Percentiles rank a stretch among this genome's conserved stretches.
These are phyloP conservation scores for Pleurotus giganteus DNA, from an alignment of 768 basidiomycete species.

Conservation along the genomic window DNA sequence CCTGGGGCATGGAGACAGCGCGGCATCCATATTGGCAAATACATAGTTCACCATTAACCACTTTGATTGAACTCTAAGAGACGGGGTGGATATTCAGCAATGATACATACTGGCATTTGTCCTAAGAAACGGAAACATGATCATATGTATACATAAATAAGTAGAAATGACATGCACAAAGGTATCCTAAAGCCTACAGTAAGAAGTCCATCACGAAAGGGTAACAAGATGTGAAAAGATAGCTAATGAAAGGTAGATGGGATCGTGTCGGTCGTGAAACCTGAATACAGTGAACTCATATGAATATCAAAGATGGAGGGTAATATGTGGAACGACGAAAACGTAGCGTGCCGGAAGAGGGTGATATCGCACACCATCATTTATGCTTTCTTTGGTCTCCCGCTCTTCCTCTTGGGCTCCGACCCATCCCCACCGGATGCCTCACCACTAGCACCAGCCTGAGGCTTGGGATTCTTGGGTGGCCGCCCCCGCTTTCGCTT, in stretches of 20 bases:
- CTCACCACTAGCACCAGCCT: slow-evolving; percentile 29
- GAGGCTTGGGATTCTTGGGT: slow-evolving; percentile 60
- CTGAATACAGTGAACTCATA: slow-evolving; percentile 26
- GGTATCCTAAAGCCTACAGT: slow-evolving; percentile 25
- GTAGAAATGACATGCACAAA: slow-evolving; percentile 16
- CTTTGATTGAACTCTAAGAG: neutral
- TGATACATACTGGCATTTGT: slow-evolving; percentile 18
- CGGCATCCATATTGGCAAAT: neutral
- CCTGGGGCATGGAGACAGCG: neutral
- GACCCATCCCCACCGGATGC: slow-evolving; percentile 35
- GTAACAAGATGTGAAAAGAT: slow-evolving; percentile 23
- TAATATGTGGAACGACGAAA: slow-evolving; percentile 18
- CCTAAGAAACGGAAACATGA: slow-evolving; percentile 23
- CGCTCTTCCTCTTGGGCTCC: slow-evolving; percentile 59
- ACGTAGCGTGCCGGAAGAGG: slow-evolving; percentile 11
- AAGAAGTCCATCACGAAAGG: slow-evolving; percentile 21
- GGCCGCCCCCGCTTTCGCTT: slow-evolving; percentile 78
- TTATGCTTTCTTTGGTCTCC: slow-evolving; percentile 58
- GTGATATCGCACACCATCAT: slow-evolving; percentile 22
- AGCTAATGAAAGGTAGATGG: slow-evolving; percentile 20
- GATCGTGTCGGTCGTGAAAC: slow-evolving; percentile 37
- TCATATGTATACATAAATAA: slow-evolving; percentile 37
- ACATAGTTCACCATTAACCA: neutral
- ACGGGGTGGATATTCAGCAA: slow-evolving; percentile 15
- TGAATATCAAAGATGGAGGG: slow-evolving; percentile 19